These are phyloP conservation scores for Imleria badia DNA, from an alignment of 768 basidiomycete species.

Conservation along the genomic window DNA sequence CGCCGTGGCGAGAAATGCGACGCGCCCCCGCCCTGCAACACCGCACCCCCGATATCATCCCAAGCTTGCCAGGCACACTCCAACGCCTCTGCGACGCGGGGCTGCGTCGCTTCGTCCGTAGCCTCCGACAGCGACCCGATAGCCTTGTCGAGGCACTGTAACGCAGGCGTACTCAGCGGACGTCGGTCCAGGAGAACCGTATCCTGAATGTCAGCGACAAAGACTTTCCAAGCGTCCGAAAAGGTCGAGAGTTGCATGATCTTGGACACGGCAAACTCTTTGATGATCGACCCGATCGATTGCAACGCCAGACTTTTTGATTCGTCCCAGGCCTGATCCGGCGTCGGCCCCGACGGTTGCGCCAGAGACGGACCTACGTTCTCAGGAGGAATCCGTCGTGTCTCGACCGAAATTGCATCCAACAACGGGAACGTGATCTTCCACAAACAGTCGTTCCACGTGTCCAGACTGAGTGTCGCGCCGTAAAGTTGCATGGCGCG, in stretches of 20 bases:
- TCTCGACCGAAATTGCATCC: constrained; percentile 61
- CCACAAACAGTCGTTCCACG: constrained; percentile 93
- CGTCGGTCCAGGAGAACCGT: constrained; percentile 68
- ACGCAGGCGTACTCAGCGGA: constrained; percentile 74
- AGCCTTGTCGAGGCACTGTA: constrained; percentile 81
- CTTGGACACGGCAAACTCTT: constrained; percentile 72
- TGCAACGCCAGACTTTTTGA: constrained; percentile 83
- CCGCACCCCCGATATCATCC: constrained; percentile 58
- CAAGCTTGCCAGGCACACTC: constrained; percentile 72
- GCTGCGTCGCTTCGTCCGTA: constrained; percentile 30
- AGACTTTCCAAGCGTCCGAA: constrained; percentile 66
- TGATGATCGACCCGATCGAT: constrained; percentile 81
- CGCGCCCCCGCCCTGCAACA: constrained; percentile 34
- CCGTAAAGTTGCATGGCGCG: constrained; percentile 94
- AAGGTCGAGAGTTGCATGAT: constrained; percentile 75
- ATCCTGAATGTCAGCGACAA: constrained; percentile 71
- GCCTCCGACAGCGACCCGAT: constrained; percentile 54
- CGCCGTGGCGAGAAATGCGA: constrained; percentile 13
- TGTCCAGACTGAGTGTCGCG: constrained; percentile 72
- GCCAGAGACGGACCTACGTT: constrained; percentile 6
- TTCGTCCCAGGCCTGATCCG: constrained; percentile 73
- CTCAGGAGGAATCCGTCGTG: constrained; percentile 38
- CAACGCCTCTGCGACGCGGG: constrained; percentile 47
- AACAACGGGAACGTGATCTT: constrained; percentile 86
- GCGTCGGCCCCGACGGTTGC: constrained; percentile 12